phyloP scores from a whole-genome alignment of 345 rosid species.

The Gossypium arboreum region DNA sequence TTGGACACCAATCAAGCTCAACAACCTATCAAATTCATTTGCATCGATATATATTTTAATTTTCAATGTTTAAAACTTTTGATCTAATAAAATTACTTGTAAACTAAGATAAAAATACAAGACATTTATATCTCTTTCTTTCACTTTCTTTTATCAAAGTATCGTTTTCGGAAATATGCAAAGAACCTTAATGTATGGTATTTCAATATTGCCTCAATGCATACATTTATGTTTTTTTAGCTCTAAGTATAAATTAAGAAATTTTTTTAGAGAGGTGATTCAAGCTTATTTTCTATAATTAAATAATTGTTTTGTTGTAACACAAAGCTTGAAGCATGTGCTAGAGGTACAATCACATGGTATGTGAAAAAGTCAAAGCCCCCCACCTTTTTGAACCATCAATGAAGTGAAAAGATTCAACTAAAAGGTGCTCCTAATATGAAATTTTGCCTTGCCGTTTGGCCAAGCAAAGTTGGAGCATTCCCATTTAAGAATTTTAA shows the following conservation, averaged over 20 bases:
- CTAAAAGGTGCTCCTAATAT: not conserved
- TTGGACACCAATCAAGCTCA: not conserved
- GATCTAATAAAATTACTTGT: not conserved
- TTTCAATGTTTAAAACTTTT: not conserved
- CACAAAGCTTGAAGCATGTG: slow-evolving; percentile 3
- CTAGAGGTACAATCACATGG: slow-evolving; percentile 1
- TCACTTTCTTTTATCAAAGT: no score
- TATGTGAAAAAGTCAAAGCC: not conserved
- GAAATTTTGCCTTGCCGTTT: slow-evolving; percentile 17
- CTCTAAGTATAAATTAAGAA: not conserved
- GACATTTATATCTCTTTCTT: no score
- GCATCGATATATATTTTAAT: not conserved
- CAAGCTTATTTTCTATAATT: no score
- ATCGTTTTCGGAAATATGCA: not conserved
- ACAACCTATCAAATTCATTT: not conserved
- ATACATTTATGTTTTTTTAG: not conserved
- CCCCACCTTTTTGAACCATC: not conserved
- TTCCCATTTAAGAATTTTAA: not conserved
- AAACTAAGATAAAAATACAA: not conserved
- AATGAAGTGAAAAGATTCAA: not conserved
- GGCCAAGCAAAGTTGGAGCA: slow-evolving; percentile 28
- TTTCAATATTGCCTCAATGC: not conserved
- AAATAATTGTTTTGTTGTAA: not conserved
- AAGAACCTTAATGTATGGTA: not conserved
- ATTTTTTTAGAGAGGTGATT: no score